These are phyloP conservation scores for Cytospora piceae DNA, from an alignment of 2,329 filamentous ascomycete species.

Conservation along the genomic window DNA sequence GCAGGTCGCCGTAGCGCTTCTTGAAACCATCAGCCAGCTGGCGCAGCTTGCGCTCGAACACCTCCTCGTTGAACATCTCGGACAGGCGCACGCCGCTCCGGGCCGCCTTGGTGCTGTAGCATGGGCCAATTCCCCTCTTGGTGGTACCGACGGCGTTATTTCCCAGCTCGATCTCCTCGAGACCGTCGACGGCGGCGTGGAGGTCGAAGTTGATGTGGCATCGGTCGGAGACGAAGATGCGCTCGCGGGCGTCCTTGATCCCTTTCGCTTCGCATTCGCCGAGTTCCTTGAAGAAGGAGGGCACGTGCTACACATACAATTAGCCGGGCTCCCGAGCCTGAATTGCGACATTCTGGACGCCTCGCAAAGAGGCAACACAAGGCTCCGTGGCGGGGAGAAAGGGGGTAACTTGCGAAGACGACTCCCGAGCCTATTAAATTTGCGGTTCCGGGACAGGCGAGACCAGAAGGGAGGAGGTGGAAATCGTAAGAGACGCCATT, in stretches of 20 bases:
- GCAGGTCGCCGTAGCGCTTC: slow-evolving; percentile 69
- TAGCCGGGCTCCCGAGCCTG: slow-evolving; percentile 7
- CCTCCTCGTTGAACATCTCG: slow-evolving; percentile 68
- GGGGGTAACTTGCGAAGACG: slow-evolving; percentile 61
- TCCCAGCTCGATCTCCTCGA: slow-evolving; percentile 61
- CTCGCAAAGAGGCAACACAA: not conserved
- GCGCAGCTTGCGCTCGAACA: slow-evolving; percentile 69
- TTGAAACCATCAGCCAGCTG: slow-evolving; percentile 64
- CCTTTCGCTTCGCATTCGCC: slow-evolving; percentile 63
- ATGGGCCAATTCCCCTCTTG: slow-evolving; percentile 38
- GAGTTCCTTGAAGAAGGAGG: slow-evolving; percentile 69
- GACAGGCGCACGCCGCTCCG: slow-evolving; percentile 67
- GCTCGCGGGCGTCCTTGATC: slow-evolving; percentile 55
- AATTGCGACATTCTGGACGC: not conserved
- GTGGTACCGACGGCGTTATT: slow-evolving; percentile 49
- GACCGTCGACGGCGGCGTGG: slow-evolving; percentile 67
- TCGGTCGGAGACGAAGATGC: slow-evolving; percentile 65
- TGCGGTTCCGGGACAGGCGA: slow-evolving; percentile 70
- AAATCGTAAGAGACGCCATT: slow-evolving; percentile 54
- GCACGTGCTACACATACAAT: slow-evolving; percentile 40
- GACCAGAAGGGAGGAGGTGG: slow-evolving; percentile 69
- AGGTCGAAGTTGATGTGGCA: slow-evolving; percentile 67
- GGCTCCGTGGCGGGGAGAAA: not conserved
- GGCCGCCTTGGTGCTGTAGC: slow-evolving; percentile 36
- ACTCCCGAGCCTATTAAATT: slow-evolving; percentile 75